phyloP scores from a whole-genome alignment of 371 early-diverging fungal genomes.

The Apophysomyces sp. region DNA sequence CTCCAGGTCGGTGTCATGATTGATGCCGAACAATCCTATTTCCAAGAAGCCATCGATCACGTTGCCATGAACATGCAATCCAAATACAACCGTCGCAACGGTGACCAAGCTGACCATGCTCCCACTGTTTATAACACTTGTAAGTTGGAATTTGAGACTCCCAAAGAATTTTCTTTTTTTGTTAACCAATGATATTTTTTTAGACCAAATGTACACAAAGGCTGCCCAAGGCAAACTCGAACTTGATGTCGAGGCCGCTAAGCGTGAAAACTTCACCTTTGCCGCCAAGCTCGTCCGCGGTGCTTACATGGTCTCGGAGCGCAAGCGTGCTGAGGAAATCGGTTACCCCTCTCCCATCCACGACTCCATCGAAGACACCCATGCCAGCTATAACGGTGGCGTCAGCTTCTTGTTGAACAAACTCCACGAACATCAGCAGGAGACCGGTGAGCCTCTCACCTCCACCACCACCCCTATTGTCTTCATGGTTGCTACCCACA shows the following conservation, averaged over 20 bases:
- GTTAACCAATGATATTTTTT: neutral
- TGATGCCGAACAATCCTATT: conserved; percentile 95
- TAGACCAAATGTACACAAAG: conserved; percentile 92
- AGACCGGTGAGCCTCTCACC: conserved; percentile 24
- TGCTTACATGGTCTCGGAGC: conserved; percentile 90
- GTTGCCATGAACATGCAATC: conserved; percentile 69
- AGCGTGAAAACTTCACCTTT: conserved; percentile 73
- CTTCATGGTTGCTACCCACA: conserved; percentile 92
- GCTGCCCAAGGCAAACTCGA: conserved; percentile 66
- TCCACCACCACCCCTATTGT: conserved; percentile 50
- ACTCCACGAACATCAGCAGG: conserved; percentile 33
- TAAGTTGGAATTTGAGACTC: conserved; percentile 21
- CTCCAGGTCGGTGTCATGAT: conserved; percentile 79
- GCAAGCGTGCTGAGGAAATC: conserved; percentile 70
- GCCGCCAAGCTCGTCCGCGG: conserved; percentile 95
- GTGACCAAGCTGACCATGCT: conserved; percentile 25
- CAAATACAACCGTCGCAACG: conserved; percentile 60
- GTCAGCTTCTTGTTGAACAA: conserved; percentile 70
- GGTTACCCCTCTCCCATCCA: conserved; percentile 82
- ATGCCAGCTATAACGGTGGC: conserved; percentile 79
- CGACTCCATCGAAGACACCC: conserved; percentile 78
- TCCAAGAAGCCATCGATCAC: conserved; percentile 92
- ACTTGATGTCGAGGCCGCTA: conserved; percentile 68
- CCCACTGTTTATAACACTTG: conserved; percentile 88
- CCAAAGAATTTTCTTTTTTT: neutral